phyloP scores from a whole-genome alignment of 2,329 filamentous ascomycete species.

The Arthroderma sp. region DNA sequence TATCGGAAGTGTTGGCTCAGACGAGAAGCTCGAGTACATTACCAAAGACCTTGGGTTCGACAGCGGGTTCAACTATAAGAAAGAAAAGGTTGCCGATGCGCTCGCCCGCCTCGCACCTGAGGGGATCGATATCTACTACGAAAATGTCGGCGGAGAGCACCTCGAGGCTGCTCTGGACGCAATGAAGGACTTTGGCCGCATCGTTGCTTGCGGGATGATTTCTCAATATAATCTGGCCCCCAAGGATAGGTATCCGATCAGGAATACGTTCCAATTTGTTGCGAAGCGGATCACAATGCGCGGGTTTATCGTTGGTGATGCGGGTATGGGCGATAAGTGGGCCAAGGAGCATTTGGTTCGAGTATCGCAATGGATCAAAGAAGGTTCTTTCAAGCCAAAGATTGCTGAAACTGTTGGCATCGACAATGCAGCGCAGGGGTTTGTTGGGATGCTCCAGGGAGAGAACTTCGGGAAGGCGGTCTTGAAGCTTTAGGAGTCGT shows the following conservation, averaged over 20 bases:
- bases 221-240: slow-evolving; percentile 57
- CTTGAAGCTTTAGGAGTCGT: slow-evolving; percentile 47
- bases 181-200: slow-evolving; percentile 53
- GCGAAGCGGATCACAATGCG: slow-evolving; percentile 52
- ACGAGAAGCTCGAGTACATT: slow-evolving; percentile 69
- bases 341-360: slow-evolving; percentile 60
- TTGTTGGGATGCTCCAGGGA: slow-evolving; percentile 62
- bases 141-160: slow-evolving; percentile 66
- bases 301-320: slow-evolving; percentile 61
- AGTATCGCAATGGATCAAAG: slow-evolving; percentile 60
- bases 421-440: slow-evolving; percentile 59
- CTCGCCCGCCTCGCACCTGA: slow-evolving; percentile 58
- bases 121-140: slow-evolving; percentile 73
- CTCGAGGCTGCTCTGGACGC: slow-evolving; percentile 53
- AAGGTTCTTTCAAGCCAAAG: slow-evolving; percentile 61
- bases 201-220: slow-evolving; percentile 56
- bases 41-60: slow-evolving; percentile 57
- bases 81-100: slow-evolving; percentile 55
- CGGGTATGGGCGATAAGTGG: slow-evolving; percentile 54
- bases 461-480: slow-evolving; percentile 82
- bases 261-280: slow-evolving; percentile 53
- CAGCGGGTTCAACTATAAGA: slow-evolving; percentile 78
- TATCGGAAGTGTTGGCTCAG: slow-evolving; percentile 65
- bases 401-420: slow-evolving; percentile 60
- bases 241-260: slow-evolving; percentile 50